A percentile compares a stretch with the other conserved stretches of the same genome.
Conservation (phyloP, 23 red algal species). For the Agarophyton chilense region DNA sequence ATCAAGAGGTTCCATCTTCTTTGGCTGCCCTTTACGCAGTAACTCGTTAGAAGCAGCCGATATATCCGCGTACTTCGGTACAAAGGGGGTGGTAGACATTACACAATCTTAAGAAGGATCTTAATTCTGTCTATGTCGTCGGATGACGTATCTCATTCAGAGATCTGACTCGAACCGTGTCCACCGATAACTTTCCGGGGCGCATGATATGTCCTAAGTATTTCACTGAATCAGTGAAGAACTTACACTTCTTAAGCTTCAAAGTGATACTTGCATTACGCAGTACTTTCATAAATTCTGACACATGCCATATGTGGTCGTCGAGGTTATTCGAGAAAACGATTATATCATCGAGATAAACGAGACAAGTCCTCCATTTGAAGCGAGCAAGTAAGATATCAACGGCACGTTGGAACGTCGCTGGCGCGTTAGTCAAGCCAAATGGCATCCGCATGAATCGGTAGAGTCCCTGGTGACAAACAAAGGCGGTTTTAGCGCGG, state of each 20-base stretch:
- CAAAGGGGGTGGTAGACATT: conserved; percentile 27
- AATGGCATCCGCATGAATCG: conserved; percentile 35
- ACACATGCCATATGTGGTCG: conserved; percentile 32
- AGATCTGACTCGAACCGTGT: background rate
- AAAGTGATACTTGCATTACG: conserved; percentile 28
- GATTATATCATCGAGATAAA: conserved; percentile 62
- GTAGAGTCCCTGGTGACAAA: conserved; percentile 7
- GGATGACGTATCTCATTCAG: background rate
- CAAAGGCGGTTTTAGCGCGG: conserved; percentile 15
- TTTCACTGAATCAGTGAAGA: conserved; percentile 12
- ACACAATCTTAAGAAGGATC: conserved; percentile 2
- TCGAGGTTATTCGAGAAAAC: conserved; percentile 18
- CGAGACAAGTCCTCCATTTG: conserved; percentile 15
- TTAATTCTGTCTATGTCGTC: conserved; percentile 20
- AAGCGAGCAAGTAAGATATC: conserved; percentile 48
- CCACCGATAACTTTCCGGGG: conserved; percentile 6
- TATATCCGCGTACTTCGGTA: background rate
- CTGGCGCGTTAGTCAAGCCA: conserved; percentile 50
- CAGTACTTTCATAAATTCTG: conserved; percentile 23
- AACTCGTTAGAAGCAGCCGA: background rate
- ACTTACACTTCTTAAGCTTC: conserved; percentile 53
- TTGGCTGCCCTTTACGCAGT: background rate
- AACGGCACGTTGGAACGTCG: conserved; percentile 62
- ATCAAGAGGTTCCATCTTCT: background rate
- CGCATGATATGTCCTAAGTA: conserved; percentile 57